Evolutionary conservation across 352 stramenopile genomes (phyloP).

Genomic region (Phytophthora idaei): DNA sequence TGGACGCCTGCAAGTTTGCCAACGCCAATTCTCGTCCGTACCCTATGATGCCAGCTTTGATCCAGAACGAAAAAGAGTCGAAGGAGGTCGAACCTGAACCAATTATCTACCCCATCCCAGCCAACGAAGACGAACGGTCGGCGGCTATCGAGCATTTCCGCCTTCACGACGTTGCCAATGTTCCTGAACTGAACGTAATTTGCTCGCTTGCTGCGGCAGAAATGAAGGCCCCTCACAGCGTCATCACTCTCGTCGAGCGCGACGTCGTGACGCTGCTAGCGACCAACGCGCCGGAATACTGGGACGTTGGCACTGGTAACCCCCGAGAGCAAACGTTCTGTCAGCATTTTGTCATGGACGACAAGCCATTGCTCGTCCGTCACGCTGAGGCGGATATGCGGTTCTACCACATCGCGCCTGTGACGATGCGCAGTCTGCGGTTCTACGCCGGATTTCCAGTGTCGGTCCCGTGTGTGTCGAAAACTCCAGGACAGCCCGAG

Average conservation of each 20-base stretch:
- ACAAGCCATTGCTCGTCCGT: constrained; percentile 38
- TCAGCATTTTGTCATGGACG: constrained; percentile 51
- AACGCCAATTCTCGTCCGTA: constrained; percentile 32
- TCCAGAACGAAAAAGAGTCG: not conserved
- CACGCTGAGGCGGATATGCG: constrained; percentile 48
- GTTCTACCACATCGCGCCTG: constrained; percentile 41
- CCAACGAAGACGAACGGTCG: constrained; percentile 34
- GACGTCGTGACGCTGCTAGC: constrained; percentile 38
- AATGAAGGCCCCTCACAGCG: constrained; percentile 32
- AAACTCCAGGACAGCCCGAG: constrained; percentile 1
- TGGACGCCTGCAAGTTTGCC: constrained; percentile 31
- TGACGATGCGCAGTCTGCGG: constrained; percentile 23
- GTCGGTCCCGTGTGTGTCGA: constrained; percentile 10
- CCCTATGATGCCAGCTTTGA: constrained; percentile 25
- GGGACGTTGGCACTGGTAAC: constrained; percentile 36
- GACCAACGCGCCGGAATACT: constrained; percentile 33
- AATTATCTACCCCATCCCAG: constrained; percentile 35
- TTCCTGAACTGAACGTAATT: constrained; percentile 39
- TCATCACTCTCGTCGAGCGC: constrained; percentile 39
- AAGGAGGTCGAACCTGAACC: not conserved
- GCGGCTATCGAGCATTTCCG: constrained; percentile 29
- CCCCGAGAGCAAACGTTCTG: constrained; percentile 48
- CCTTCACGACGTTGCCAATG: constrained; percentile 27
- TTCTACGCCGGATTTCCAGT: constrained; percentile 52
- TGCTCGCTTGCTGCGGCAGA: constrained; percentile 40